Conservation (phyloP, 1,284 basidiomycete genomes). For the Tilletia walkeri region DNA sequence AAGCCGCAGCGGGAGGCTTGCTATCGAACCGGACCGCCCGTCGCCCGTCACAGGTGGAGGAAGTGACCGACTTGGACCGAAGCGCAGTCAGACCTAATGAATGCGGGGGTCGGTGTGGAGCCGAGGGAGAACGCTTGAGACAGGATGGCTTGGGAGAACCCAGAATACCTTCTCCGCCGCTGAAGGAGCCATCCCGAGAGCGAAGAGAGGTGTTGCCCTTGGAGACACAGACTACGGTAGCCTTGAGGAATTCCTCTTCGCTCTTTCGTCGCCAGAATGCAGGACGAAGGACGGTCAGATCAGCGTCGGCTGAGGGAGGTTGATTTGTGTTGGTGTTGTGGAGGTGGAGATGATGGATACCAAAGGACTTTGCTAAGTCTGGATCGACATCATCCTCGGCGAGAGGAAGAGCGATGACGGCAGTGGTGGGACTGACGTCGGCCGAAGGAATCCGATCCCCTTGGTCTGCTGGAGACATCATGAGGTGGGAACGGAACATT, state of each 20-base stretch:
- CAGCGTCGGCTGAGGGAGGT: background rate
- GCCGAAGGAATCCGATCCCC: background rate
- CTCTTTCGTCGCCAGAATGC: conserved; percentile 17
- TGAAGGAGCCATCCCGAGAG: background rate
- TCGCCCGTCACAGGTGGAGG: background rate
- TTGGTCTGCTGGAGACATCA: background rate
- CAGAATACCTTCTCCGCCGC: background rate
- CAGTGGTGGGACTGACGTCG: background rate
- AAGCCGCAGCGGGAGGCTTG: conserved; percentile 11
- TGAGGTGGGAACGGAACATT: background rate
- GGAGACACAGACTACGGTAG: conserved; percentile 11
- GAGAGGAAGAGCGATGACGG: background rate
- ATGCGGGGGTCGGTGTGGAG: conserved; percentile 7
- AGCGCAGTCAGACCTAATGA: background rate
- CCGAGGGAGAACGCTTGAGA: conserved; percentile 17
- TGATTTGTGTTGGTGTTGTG: background rate
- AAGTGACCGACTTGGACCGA: conserved; percentile 1
- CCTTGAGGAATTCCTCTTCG: conserved; percentile 13
- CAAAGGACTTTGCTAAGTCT: background rate
- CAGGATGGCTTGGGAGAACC: conserved; percentile 10
- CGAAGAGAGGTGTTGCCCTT: background rate
- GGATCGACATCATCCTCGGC: background rate
- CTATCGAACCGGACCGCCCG: conserved; percentile 15
- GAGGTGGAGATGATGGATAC: background rate
- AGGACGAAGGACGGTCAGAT: background rate